Evolutionary conservation across 768 basidiomycete species (phyloP).

Genomic region (Lepiota subincarnata): DNA sequence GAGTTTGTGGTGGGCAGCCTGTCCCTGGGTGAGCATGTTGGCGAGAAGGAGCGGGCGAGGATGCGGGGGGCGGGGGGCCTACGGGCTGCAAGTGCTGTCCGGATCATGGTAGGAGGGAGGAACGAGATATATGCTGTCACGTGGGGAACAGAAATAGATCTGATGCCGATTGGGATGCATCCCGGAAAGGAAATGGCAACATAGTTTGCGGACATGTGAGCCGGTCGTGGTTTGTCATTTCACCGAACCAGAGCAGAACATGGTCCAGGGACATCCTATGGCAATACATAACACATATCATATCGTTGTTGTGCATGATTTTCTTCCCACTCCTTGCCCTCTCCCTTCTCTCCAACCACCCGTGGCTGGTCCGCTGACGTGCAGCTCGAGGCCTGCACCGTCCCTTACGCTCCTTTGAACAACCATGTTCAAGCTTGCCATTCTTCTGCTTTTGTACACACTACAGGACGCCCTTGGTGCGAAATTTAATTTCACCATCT

Average conservation of each 20-base stretch:
- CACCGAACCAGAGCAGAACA: neutral
- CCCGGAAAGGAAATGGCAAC: constrained; percentile 1
- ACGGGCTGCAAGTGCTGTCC: constrained; percentile 20
- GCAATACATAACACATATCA: constrained; percentile 5
- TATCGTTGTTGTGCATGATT: constrained; percentile 2
- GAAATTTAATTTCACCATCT: constrained; percentile 30
- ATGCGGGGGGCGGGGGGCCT: constrained; percentile 2
- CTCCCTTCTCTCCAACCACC: constrained; percentile 14
- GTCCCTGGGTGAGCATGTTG: constrained; percentile 14
- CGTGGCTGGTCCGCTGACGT: constrained; percentile 32
- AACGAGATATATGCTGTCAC: constrained; percentile 20
- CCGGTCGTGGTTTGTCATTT: constrained; percentile 8
- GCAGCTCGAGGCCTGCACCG: constrained; percentile 22
- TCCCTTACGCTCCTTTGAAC: constrained; percentile 21
- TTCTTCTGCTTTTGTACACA: constrained; percentile 26
- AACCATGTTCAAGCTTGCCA: constrained; percentile 24
- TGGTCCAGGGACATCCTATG: neutral
- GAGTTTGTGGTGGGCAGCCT: constrained; percentile 44
- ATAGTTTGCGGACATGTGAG: constrained; percentile 9
- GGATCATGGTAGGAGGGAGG: constrained; percentile 29
- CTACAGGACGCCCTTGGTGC: neutral
- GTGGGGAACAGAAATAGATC: constrained; percentile 19
- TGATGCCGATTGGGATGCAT: constrained; percentile 1
- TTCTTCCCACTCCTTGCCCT: constrained; percentile 17
- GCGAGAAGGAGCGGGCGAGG: constrained; percentile 5